phyloP scores from a whole-genome alignment of 2,329 filamentous ascomycete species.

The Raffaelea ambrosiae region DNA sequence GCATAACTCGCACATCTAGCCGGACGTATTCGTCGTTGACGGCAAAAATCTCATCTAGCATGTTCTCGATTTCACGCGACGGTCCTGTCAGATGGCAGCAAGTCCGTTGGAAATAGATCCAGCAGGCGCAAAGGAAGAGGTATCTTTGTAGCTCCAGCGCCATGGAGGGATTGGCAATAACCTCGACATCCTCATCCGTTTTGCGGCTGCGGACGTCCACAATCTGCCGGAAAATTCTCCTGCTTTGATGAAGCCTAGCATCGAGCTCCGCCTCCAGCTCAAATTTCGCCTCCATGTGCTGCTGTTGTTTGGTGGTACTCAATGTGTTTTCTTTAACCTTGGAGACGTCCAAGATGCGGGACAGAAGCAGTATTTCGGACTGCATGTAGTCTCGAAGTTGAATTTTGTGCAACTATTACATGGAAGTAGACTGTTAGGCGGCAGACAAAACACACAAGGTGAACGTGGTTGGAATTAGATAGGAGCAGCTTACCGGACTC shows the following conservation, averaged over 20 bases:
- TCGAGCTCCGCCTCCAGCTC: no score
- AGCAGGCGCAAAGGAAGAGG: constrained; percentile 4
- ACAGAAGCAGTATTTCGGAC: constrained; percentile 3
- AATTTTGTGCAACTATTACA: not conserved
- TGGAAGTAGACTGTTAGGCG: not conserved
- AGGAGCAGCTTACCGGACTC: constrained; percentile 1
- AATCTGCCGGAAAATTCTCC: no score
- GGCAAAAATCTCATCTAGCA: constrained; percentile 4
- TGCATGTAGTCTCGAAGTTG: constrained; percentile 3
- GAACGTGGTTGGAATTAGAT: no score
- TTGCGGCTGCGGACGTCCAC: no score
- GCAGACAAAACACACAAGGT: no score
- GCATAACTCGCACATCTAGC: constrained; percentile 3
- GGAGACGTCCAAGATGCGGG: not conserved
- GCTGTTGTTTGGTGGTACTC: not conserved
- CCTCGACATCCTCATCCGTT: no score
- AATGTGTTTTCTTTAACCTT: not conserved
- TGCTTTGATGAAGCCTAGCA: no score
- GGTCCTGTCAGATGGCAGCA: constrained; percentile 8
- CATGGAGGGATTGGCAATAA: no score
- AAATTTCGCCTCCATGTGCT: not conserved
- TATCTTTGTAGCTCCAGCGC: constrained; percentile 4
- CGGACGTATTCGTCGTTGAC: not conserved
- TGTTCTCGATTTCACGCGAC: not conserved
- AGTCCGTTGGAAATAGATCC: constrained; percentile 10